These are phyloP conservation scores for Hsuehochloa calcarea DNA, from an alignment of 176 grass and related monocot genomes.

Conservation along the genomic window DNA sequence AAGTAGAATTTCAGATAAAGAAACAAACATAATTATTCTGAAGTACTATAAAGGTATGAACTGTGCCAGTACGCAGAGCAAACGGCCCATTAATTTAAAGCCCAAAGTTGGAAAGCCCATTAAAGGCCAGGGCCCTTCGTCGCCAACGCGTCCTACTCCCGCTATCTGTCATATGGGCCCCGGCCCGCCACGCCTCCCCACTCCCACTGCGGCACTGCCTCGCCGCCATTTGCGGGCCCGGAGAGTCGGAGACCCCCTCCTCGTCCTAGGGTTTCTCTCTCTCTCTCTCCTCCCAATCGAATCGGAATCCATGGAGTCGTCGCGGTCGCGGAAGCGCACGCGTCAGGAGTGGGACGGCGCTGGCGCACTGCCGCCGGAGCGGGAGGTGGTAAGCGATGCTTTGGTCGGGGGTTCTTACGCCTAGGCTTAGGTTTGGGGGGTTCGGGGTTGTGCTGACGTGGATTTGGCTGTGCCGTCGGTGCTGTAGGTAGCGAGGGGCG, in stretches of 20 bases:
- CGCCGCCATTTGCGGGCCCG: slow-evolving; percentile 19
- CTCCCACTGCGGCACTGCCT: neutral
- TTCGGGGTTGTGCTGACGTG: slow-evolving; percentile 17
- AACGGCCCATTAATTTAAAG: neutral
- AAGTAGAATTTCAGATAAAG: no score
- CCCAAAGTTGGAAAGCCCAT: neutral
- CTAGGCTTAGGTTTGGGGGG: slow-evolving; percentile 21
- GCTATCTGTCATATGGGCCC: slow-evolving; percentile 19
- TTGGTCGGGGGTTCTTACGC: neutral
- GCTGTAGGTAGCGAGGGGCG: slow-evolving; percentile 58
- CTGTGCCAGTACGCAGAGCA: no score
- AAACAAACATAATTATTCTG: no score
- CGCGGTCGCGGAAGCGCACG: slow-evolving; percentile 64
- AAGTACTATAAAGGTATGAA: no score
- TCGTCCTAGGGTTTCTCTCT: slow-evolving; percentile 21
- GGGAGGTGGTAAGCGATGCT: slow-evolving; percentile 47
- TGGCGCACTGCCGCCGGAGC: slow-evolving; percentile 40
- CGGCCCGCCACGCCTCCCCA: neutral
- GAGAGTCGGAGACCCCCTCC: neutral
- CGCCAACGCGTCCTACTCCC: neutral
- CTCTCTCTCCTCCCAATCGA: neutral
- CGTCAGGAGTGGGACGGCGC: slow-evolving; percentile 45
- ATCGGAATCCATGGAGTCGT: slow-evolving; percentile 59
- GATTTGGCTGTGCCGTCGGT: slow-evolving; percentile 12
- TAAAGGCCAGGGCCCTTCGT: neutral